Conservation (phyloP, 2,329 filamentous ascomycete genomes). For the Myriangium duriaei region DNA sequence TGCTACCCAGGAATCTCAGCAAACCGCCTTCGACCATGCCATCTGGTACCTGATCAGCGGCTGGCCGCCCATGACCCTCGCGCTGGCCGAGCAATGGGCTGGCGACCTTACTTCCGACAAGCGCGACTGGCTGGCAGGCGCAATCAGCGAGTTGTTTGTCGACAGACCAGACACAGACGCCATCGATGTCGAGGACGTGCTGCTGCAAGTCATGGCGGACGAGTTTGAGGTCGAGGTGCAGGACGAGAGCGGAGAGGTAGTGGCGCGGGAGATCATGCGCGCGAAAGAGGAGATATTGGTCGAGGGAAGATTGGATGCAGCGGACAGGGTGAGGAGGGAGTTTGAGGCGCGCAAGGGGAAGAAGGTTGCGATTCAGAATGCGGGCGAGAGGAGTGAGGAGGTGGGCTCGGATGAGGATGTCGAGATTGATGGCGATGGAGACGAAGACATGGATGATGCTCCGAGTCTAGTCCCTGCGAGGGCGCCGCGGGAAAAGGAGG, state of each 20-base stretch:
- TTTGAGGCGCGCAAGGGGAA: constrained; percentile 30
- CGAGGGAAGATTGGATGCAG: constrained; percentile 49
- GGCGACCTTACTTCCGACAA: constrained; percentile 74
- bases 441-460: constrained; percentile 43
- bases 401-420: constrained; percentile 46
- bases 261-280: constrained; percentile 60
- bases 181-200: constrained; percentile 69
- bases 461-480: constrained; percentile 42
- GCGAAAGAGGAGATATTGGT: constrained; percentile 49
- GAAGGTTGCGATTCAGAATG: constrained; percentile 22
- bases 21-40: constrained; percentile 56
- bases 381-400: constrained; percentile 44
- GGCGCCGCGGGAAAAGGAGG: constrained; percentile 46
- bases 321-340: constrained; percentile 36
- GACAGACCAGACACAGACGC: constrained; percentile 51
- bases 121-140: constrained; percentile 91
- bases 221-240: constrained; percentile 92
- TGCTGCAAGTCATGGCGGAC: constrained; percentile 85
- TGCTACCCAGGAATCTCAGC: constrained; percentile 12
- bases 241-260: constrained; percentile 67
- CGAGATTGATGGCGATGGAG: constrained; percentile 40
- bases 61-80: constrained; percentile 79
- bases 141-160: constrained; percentile 66
- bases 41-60: constrained; percentile 74
- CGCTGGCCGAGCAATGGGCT: constrained; percentile 79